Conservation (phyloP, 495 filamentous ascomycete genomes). For the Immersiella caudata region DNA sequence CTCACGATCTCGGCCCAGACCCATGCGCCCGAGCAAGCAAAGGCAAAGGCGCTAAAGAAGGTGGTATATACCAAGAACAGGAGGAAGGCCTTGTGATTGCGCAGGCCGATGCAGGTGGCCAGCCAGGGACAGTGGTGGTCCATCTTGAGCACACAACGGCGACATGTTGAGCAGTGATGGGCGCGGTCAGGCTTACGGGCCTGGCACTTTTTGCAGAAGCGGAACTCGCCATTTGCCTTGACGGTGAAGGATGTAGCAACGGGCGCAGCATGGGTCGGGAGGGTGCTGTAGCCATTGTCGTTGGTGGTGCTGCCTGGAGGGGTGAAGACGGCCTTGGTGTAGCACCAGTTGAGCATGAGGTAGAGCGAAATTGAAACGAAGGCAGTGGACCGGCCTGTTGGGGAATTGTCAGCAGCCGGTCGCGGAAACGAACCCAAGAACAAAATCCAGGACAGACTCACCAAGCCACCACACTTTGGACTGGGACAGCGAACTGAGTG, state of each 20-base stretch:
- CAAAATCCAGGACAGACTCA: constrained; percentile 40
- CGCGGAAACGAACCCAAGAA: background rate
- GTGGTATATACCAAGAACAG: constrained; percentile 92
- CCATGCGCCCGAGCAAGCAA: constrained; percentile 71
- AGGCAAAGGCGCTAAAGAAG: constrained; percentile 82
- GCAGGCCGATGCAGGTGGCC: constrained; percentile 89
- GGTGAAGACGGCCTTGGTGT: constrained; percentile 90
- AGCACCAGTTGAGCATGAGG: constrained; percentile 78
- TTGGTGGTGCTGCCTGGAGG: constrained; percentile 71
- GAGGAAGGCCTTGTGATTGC: constrained; percentile 94
- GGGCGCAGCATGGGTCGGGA: constrained; percentile 51
- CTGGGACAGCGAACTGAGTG: constrained; percentile 62
- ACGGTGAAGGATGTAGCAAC: constrained; percentile 78
- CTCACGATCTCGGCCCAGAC: constrained; percentile 79
- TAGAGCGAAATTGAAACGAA: constrained; percentile 72
- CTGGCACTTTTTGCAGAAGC: constrained; percentile 98
- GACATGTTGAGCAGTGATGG: constrained; percentile 94
- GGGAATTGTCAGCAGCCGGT: background rate
- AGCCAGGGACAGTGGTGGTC: constrained; percentile 99
- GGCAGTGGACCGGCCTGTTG: constrained; percentile 48
- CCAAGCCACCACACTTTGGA: constrained; percentile 67
- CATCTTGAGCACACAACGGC: constrained; percentile 96
- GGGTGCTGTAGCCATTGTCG: constrained; percentile 53
- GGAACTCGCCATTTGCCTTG: constrained; percentile 79
- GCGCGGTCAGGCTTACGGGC: constrained; percentile 91